phyloP scores from a whole-genome alignment of 768 basidiomycete genomes.

The Mycena metata region DNA sequence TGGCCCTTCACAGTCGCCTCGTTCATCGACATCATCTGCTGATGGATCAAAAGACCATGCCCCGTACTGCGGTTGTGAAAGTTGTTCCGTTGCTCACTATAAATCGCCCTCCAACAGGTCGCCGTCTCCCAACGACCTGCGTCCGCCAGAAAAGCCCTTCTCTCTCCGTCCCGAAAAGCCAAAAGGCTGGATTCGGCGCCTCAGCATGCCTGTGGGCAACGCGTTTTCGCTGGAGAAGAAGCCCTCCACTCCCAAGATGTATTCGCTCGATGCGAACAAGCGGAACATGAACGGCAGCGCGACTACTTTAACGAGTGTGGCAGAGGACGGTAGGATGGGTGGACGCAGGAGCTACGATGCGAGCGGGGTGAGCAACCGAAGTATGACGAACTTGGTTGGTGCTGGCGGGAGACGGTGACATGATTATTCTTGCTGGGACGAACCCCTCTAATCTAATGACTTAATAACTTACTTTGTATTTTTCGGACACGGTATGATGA shows the following conservation, averaged over 20 bases:
- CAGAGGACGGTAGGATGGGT: constrained; percentile 63
- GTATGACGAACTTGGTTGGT: constrained; percentile 62
- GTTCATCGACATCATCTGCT: constrained; percentile 39
- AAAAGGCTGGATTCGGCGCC: constrained; percentile 80
- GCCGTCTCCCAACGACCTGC: constrained; percentile 50
- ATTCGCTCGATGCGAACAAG: constrained; percentile 64
- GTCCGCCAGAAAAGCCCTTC: constrained; percentile 59
- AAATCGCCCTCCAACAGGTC: constrained; percentile 46
- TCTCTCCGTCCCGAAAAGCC: constrained; percentile 66
- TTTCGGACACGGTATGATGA: too few relatives aligned
- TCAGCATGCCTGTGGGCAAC: constrained; percentile 79
- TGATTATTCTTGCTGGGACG: constrained; percentile 4
- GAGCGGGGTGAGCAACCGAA: constrained; percentile 61
- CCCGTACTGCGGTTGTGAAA: constrained; percentile 75
- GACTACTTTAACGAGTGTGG: constrained; percentile 53
- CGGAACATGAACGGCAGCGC: constrained; percentile 55
- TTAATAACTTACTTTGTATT: constrained; percentile 21
- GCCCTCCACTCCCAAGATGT: constrained; percentile 52
- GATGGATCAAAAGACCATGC: constrained; percentile 58
- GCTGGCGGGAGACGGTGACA: constrained; percentile 52
- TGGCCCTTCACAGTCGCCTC: constrained; percentile 39
- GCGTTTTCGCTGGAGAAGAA: constrained; percentile 73
- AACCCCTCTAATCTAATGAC: constrained; percentile 22
- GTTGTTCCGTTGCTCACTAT: constrained; percentile 74
- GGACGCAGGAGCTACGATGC: constrained; percentile 56